Percentiles rank a stretch among this genome's conserved stretches.
These are phyloP conservation scores for Cladosporium sp. DNA, from an alignment of 2,329 filamentous ascomycete species.

Conservation along the genomic window DNA sequence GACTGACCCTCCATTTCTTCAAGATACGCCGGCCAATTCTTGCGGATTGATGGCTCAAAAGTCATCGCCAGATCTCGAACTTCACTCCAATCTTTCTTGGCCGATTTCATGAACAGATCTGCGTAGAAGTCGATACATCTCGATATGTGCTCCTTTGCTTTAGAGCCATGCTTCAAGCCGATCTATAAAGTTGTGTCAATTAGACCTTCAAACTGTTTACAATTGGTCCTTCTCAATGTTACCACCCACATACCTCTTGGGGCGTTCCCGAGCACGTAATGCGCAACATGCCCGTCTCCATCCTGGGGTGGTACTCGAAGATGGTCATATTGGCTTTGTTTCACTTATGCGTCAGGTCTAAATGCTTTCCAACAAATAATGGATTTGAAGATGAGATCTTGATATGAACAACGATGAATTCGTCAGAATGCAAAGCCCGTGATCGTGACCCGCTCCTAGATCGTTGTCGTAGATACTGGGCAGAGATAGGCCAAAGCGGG, in stretches of 20 bases:
- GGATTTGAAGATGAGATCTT: not conserved
- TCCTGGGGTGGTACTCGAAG: constrained; percentile 21
- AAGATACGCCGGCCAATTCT: constrained; percentile 40
- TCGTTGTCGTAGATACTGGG: not conserved
- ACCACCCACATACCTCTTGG: constrained; percentile 34
- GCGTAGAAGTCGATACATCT: constrained; percentile 47
- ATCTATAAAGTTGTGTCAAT: constrained; percentile 35
- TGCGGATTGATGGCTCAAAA: constrained; percentile 44
- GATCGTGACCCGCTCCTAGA: not conserved
- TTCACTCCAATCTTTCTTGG: constrained; percentile 43
- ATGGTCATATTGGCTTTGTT: not conserved
- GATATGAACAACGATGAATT: too few species aligned
- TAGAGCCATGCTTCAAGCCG: constrained; percentile 44
- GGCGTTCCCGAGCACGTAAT: constrained; percentile 41
- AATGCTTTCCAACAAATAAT: too few species aligned
- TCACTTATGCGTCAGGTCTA: too few species aligned
- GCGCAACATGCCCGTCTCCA: constrained; percentile 28
- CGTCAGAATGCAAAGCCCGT: too few species aligned
- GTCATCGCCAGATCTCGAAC: constrained; percentile 44
- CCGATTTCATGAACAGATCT: constrained; percentile 44
- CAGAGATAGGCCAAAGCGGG: constrained; percentile 1
- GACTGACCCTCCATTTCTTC: constrained; percentile 38
- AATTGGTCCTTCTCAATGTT: too few species aligned
- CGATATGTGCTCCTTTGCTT: constrained; percentile 37
- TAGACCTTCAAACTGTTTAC: too few species aligned